Evolutionary conservation across 2,329 filamentous ascomycete genomes (phyloP), one percentile per base, ranked within the genome.

Genomic region (Pseudogymnoascus sp.): DNA sequence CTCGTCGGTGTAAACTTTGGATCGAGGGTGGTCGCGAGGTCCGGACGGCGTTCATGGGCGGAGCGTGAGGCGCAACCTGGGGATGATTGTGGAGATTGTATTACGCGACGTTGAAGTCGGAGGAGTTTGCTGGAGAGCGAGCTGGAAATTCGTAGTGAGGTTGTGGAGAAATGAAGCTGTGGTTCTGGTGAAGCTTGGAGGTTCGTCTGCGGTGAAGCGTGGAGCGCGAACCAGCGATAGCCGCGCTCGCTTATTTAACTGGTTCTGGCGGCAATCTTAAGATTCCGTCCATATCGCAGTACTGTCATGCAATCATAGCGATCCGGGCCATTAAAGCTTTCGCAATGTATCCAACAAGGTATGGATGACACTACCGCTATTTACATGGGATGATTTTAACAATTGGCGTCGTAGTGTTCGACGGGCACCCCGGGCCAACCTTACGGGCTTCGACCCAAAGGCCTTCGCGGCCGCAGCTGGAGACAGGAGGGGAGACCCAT

Each of bases 381-480:
- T n/a, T 49, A 33, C 2, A 33, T 6, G 37, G 12, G 14, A 29
- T 49, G 41, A 45, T 61, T 59, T 29, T 71, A 62, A 69, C 49
- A 52, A 60, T 62, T 31, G 19, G 35, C 11, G 49, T 39, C 23
- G 31, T 61, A 73, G 71, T 65, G 64, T 72, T 62, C 66, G 72
- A 66, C 76, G 76, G 68, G 68, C 70, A 61, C 65, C 69, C 61
- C 66, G 68, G 79, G 81, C 84, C 73, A 92, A 91, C 82, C 85
- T 95, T 77, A 97, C 93, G 71, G 93, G 93, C 78, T 97, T 97
- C 83, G 88, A 94, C 80, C 83, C 91, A 72, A 85, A 85, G 74
- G 89, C 90, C 77, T 87, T 92, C 77, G 89, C 86, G 74, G 85
- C 84, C 66, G 82, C 92, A 52, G 80, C 90, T 69, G 84, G 85